Evolutionary conservation across 2,329 filamentous ascomycete species (phyloP), one percentile per base, ranked within the genome.

Genomic region (Aspergillus sp.): DNA sequence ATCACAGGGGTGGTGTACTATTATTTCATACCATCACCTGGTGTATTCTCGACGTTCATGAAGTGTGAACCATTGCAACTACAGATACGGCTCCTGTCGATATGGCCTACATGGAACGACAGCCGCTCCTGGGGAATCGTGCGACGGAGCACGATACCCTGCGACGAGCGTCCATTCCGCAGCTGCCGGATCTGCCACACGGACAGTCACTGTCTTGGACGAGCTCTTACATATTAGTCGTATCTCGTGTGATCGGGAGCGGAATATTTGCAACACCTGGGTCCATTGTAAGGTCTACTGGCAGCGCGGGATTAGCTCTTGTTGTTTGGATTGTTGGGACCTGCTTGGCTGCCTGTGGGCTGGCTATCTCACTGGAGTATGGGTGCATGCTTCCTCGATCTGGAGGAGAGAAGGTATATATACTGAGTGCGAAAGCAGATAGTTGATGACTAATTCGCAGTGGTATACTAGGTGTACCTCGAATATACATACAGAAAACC

Each of bases 231-330:
- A 84, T 88, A 50, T 75, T 88, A 17, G 82, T 86, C 7, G 84
- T 88, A 22, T 87, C 83, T 5, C 79, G 85, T 11, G 84, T 89
- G 5, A 84, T 89, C 26, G 86, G 86, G 11, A 85, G 80, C 60
- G 86, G 86, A 22, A 88, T 90, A 57, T 90, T 89, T 61, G 85
- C 86, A 0, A 88, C 85, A 0, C 87, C 85, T 0, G 86, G 83
- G 0, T 79, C 84, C 4, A 87, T 90, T 46, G 76, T 88, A 3
- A 79, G 82, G 35, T 80, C 82, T 0, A 82, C 84, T 2, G 87
- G 87, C 1, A 89, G 85, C 50, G 76, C 86, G 0, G 86, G 85
- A 0, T 69, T 89, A 2, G 79, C 84, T 0, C 67, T 89, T 1
- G 57, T 79, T 1, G 67, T 89, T 3, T 89, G 87, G 87, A 50